phyloP scores from a whole-genome alignment of 345 rosid species.

The Euclidium syriacum region DNA sequence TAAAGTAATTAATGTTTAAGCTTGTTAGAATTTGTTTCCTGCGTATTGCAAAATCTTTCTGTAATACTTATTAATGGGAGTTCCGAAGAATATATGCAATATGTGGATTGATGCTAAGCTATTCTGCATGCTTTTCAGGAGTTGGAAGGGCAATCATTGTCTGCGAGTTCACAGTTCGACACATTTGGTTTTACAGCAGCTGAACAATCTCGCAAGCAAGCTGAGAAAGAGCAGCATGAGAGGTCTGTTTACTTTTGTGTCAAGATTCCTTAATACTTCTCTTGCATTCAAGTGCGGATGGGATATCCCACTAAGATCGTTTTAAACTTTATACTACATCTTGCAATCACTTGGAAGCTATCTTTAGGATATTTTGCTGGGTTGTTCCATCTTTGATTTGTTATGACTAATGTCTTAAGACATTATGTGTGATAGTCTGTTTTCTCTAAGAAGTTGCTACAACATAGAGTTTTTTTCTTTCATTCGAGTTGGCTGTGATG shows the following conservation, averaged over 20 bases:
- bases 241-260: conserved; percentile 42
- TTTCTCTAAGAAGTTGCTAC: background rate
- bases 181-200: conserved; percentile 98
- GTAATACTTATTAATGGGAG: background rate
- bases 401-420: background rate
- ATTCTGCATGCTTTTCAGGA: conserved; percentile 45
- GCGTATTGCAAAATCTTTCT: background rate
- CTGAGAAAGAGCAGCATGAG: conserved; percentile 76
- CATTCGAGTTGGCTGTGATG: background rate
- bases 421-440: background rate
- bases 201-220: conserved; percentile 78
- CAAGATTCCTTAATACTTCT: conserved; percentile 3
- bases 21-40: background rate
- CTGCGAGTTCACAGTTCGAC: conserved; percentile 80
- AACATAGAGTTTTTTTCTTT: background rate
- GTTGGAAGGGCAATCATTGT: conserved; percentile 62
- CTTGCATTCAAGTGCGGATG: background rate
- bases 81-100: background rate
- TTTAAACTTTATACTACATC: background rate
- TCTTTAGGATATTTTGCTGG: background rate
- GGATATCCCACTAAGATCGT: background rate
- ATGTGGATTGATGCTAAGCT: background rate
- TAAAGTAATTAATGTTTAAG: background rate
- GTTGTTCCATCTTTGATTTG: background rate
- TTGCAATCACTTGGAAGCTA: conserved; percentile 2